A percentile compares a stretch with the other conserved stretches of the same genome.
Evolutionary conservation across 2,329 filamentous ascomycete species (phyloP).

Genomic region (Claviceps spartinae): DNA sequence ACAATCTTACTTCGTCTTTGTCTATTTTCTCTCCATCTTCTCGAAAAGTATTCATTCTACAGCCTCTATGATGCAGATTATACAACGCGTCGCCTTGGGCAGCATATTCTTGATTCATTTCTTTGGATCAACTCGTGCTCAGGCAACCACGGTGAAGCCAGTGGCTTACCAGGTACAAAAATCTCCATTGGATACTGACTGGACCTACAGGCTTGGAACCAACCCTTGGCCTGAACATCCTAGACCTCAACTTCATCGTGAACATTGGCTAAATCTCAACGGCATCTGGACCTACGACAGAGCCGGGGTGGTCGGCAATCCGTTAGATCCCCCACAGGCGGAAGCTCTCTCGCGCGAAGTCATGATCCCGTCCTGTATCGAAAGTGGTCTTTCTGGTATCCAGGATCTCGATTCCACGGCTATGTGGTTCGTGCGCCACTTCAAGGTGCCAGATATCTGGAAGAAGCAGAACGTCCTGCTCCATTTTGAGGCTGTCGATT

Average conservation of each 20-base stretch:
- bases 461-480: conserved; percentile 29
- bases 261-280: conserved; percentile 42
- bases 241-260: conserved; percentile 39
- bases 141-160: neutral
- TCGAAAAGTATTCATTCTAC: no score
- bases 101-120: conserved; percentile 1
- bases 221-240: conserved; percentile 45
- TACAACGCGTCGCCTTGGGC: neutral
- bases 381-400: conserved; percentile 35
- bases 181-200: conserved; percentile 34
- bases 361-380: conserved; percentile 29
- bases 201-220: conserved; percentile 38
- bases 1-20: neutral
- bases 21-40: neutral
- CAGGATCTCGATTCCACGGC: conserved; percentile 26
- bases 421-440: conserved; percentile 38
- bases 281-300: conserved; percentile 43
- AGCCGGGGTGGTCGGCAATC: conserved; percentile 12
- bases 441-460: conserved; percentile 36
- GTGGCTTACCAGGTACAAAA: conserved; percentile 23
- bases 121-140: neutral
- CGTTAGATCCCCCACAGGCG: conserved; percentile 7
- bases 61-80: neutral
- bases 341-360: conserved; percentile 24
- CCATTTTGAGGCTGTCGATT: conserved; percentile 47